Conservation (phyloP, 345 rosid genomes). For the Garcia nutans region DNA sequence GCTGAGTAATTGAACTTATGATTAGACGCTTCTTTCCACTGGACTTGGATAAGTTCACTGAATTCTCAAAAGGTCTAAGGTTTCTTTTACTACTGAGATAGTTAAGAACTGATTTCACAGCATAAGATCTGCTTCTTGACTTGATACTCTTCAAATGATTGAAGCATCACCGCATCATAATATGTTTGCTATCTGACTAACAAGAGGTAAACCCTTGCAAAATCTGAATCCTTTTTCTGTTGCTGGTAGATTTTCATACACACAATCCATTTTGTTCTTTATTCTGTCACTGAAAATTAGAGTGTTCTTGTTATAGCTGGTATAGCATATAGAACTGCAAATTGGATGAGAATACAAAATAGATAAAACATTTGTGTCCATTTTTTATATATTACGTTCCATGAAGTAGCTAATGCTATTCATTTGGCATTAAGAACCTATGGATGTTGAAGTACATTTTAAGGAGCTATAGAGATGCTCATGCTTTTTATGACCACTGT, state of each 20-base stretch:
- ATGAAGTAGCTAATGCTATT: background rate
- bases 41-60: background rate
- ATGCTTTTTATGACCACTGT: background rate
- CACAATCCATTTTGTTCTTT: background rate
- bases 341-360: background rate
- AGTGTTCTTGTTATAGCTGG: background rate
- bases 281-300: background rate
- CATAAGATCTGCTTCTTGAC: background rate
- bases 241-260: background rate
- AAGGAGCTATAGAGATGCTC: background rate
- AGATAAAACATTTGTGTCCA: background rate
- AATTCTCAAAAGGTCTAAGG: background rate
- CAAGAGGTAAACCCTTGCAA: constrained; percentile 3
- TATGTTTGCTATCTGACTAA: background rate
- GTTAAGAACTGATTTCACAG: background rate
- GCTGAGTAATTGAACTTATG: background rate
- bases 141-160: background rate
- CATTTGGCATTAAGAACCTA: background rate
- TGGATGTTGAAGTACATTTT: background rate
- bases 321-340: background rate
- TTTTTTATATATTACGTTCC: background rate
- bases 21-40: constrained; percentile 6
- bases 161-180: background rate
- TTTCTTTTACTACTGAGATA: background rate
- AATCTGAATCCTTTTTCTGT: background rate